These are phyloP conservation scores for Athelia psychrophila DNA, from an alignment of 1,284 basidiomycete genomes.

Conservation along the genomic window DNA sequence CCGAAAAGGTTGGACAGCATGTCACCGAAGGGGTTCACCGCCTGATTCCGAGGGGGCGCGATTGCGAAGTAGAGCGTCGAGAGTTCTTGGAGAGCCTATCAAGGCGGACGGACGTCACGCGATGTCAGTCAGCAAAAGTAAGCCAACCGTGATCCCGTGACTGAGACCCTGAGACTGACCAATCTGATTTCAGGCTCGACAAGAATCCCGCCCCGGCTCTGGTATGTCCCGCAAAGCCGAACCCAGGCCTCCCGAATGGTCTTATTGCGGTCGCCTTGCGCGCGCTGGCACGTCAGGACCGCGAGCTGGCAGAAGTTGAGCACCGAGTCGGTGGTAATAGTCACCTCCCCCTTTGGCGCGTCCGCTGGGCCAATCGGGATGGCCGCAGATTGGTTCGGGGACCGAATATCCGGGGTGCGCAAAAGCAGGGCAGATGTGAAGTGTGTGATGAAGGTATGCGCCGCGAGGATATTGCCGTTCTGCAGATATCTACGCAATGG, in stretches of 20 bases:
- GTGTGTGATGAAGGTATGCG: constrained; percentile 77
- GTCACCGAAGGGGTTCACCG: constrained; percentile 78
- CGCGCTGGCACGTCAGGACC: constrained; percentile 79
- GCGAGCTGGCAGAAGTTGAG: constrained; percentile 90
- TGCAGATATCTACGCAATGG: constrained; percentile 64
- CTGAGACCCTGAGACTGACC: constrained; percentile 36
- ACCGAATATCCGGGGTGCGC: constrained; percentile 34
- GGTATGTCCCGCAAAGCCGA: constrained; percentile 78
- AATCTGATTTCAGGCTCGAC: constrained; percentile 69
- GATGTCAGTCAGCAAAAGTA: neutral
- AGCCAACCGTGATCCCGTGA: too few species aligned
- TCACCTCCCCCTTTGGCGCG: constrained; percentile 57
- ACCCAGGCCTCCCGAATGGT: constrained; percentile 79
- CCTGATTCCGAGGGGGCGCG: constrained; percentile 64
- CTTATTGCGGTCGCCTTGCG: constrained; percentile 72
- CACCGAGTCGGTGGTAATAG: constrained; percentile 67
- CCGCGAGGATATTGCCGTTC: constrained; percentile 84
- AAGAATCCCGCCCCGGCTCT: constrained; percentile 60
- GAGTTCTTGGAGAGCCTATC: constrained; percentile 52
- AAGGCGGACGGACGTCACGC: neutral
- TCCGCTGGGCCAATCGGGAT: constrained; percentile 29
- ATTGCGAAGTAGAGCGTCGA: constrained; percentile 80
- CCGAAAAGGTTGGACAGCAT: constrained; percentile 83
- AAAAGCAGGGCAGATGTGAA: constrained; percentile 63
- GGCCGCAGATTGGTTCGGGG: constrained; percentile 39